Base-by-base conservation (phyloP, 441 rosid species). In the Gossypium schwendimanii region DNA sequence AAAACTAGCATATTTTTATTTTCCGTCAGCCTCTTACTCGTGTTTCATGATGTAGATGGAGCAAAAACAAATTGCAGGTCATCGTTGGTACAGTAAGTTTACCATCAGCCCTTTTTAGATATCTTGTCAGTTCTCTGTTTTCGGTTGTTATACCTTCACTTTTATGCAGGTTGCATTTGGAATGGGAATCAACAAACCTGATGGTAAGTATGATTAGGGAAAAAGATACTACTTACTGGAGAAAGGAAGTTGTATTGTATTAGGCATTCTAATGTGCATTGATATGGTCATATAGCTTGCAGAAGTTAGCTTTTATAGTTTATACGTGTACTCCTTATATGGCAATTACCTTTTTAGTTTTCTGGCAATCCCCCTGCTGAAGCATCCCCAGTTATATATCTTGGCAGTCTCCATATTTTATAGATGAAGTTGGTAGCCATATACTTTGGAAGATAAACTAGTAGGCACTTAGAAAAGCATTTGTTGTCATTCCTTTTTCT, bases 171-270 rank as follows among this genome's bases (percentile, higher is more conserved):
- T 95, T 80, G 99, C 99, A 52, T 95, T 95, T 88, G 99, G 99
- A 28, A 95, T 95, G 99, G 99, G 99, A 81, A 93, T 95, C 84
- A 95, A 95, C 89, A 95, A 95, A 79, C 99, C 99, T 66, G 99
- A 95, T 88, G 99, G 98, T 91, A 72, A 82, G 93, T 84, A 73
- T 53, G 69, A 75, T 59, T 79, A 63, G 11, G 8, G 52, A 12
- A 39, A 39, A 8, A 64, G 23, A 33, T 53, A 28, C 31, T 36
- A 36, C 31, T 12, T 33, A 54, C 14, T 3, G 33, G 52, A 36
- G 63, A 54, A 69, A 3, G 52, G 20, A 11, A 69, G 8, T 18
- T 54, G 21, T 50, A 1, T 18, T 49, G 53, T n/a, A 12, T 66
- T 14, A 28, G 61, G 36, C 57, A 23, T 65, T 20, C 21, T 45